Percentiles rank a stretch among this genome's conserved stretches.
Conservation (phyloP, 108 stramenopile species). For the Cyclotella distinguenda region DNA sequence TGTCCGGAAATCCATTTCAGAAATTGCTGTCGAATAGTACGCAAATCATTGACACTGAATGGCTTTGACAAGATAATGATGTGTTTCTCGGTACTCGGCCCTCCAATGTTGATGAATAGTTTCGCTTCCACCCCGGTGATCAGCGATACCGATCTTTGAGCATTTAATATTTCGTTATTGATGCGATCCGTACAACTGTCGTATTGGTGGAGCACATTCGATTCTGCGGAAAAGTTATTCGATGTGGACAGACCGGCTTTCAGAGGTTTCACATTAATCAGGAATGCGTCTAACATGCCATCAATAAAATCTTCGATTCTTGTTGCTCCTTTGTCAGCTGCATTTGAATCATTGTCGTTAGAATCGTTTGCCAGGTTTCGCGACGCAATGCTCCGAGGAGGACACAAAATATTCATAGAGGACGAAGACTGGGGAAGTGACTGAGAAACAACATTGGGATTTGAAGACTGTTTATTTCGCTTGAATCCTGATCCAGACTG, state of each 20-base stretch:
- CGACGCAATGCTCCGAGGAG: slow-evolving; percentile 22
- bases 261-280: slow-evolving; percentile 52
- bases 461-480: slow-evolving; percentile 24
- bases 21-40: slow-evolving; percentile 56
- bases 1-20: slow-evolving; percentile 61
- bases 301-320: slow-evolving; percentile 70
- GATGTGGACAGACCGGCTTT: slow-evolving; percentile 70
- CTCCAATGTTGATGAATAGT: slow-evolving; percentile 10
- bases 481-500: slow-evolving; percentile 39
- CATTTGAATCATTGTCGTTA: slow-evolving; percentile 7
- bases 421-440: background rate
- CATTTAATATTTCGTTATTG: slow-evolving; percentile 50
- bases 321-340: background rate
- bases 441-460: background rate
- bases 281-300: slow-evolving; percentile 64
- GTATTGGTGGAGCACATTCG: slow-evolving; percentile 41
- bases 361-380: slow-evolving; percentile 23
- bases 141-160: slow-evolving; percentile 44
- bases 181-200: slow-evolving; percentile 60
- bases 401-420: slow-evolving; percentile 3
- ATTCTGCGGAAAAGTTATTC: slow-evolving; percentile 29
- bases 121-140: slow-evolving; percentile 15
- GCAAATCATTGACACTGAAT: slow-evolving; percentile 49
- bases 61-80: slow-evolving; percentile 25
- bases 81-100: slow-evolving; percentile 2